Conservation (phyloP, 163 green algal genomes). For the Coccomyxa subellipsoidea region DNA sequence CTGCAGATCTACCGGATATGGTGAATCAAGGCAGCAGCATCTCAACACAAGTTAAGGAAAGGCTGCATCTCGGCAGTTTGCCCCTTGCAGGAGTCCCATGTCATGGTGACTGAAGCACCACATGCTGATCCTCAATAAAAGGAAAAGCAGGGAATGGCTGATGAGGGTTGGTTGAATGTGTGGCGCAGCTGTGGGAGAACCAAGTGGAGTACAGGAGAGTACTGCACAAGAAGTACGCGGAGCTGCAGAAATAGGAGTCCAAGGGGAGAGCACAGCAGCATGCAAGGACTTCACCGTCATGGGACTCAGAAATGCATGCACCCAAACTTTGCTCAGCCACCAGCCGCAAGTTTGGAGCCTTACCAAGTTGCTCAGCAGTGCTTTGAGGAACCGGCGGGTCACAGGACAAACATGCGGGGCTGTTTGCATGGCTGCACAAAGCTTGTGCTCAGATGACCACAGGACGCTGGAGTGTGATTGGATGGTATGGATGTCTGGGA, state of each 20-base stretch:
- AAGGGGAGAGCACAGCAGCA: too few relatives aligned
- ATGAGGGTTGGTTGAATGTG: background rate
- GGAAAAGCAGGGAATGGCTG: background rate
- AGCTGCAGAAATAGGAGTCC: slow-evolving; percentile 23
- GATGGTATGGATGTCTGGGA: too few relatives aligned
- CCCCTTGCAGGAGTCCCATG: background rate
- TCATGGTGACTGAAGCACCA: background rate
- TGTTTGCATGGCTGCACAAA: too few relatives aligned
- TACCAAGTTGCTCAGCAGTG: too few relatives aligned
- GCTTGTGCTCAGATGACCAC: too few relatives aligned
- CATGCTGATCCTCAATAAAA: background rate
- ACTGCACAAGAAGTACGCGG: slow-evolving; percentile 30
- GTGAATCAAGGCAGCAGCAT: background rate
- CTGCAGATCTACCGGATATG: background rate
- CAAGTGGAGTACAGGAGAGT: slow-evolving; percentile 48
- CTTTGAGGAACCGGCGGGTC: too few relatives aligned
- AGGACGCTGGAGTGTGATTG: too few relatives aligned
- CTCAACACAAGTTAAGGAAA: background rate
- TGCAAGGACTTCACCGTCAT: too few relatives aligned
- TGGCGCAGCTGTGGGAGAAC: slow-evolving; percentile 59
- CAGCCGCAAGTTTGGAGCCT: too few relatives aligned
- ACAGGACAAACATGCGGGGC: too few relatives aligned
- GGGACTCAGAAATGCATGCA: too few relatives aligned
- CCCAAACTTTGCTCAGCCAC: too few relatives aligned
- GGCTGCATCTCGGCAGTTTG: background rate